These are phyloP conservation scores for Oryza coarctata DNA, from an alignment of 176 grass and related monocot species.

Conservation along the genomic window DNA sequence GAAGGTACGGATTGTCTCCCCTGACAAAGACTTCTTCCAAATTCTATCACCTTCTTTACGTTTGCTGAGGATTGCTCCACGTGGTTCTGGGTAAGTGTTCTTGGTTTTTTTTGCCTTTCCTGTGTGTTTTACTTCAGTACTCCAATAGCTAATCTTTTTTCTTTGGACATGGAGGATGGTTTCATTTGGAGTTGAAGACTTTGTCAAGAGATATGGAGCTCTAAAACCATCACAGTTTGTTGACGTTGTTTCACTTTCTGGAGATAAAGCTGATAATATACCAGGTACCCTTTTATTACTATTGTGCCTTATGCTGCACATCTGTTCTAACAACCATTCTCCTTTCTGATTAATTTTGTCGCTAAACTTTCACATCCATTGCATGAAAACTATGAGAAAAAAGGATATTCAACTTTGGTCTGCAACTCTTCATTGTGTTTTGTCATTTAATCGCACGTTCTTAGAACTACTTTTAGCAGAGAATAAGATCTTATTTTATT, in stretches of 20 bases:
- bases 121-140: conserved; percentile 9
- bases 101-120: conserved; percentile 28
- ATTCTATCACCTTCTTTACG: conserved; percentile 89
- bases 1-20: conserved; percentile 92
- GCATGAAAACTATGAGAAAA: neutral
- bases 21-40: conserved; percentile 99
- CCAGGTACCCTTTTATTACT: conserved; percentile 58
- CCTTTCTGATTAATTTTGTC: neutral
- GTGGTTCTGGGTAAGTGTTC: conserved; percentile 70
- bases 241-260: conserved; percentile 85
- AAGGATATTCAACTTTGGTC: neutral
- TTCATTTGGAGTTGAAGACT: conserved; percentile 98
- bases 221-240: conserved; percentile 89
- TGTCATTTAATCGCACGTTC: neutral
- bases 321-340: neutral
- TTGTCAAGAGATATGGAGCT: conserved; percentile 73
- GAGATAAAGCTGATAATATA: conserved; percentile 96
- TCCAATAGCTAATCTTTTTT: conserved; percentile 38
- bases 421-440: neutral
- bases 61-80: conserved; percentile 70
- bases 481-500: neutral
- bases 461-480: neutral
- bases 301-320: conserved; percentile 25
- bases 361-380: neutral
- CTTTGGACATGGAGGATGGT: conserved; percentile 68